Base-by-base conservation (phyloP, 2,329 filamentous ascomycete species). In the Arachnopeziza araneosa region DNA sequence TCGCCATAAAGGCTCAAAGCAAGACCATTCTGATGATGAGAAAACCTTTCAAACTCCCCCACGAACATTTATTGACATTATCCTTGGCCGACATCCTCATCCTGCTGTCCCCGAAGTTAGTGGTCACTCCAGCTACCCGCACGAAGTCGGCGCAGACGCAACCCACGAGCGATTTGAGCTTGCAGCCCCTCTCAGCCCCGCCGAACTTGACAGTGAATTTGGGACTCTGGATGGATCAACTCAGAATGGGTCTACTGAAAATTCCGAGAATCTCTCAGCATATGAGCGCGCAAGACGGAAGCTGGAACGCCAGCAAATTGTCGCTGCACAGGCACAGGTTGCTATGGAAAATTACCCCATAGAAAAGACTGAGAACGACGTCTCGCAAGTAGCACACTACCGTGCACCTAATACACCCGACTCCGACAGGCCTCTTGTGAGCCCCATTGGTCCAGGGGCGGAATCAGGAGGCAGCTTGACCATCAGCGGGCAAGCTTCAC, bases 211-310 rank as follows among this genome's bases (percentile, higher is more conserved):
- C 26, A 67, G 65, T 49, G 67, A 67, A 50, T 63, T 64, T 10
- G 61, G 66, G 21, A 66, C 60, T 49, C 49, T 68, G 1, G 59
- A 62, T 48, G 67, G 65, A 24, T 66, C 64, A 6, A 68, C 65
- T 12, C 66, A 68, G 50, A 53, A 60, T 49, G 64, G 61, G 2
- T 62, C 63, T 19, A 65, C 66, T 4, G 62, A 61, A 53, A 74
- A 75, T 32, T 72, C 74, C 0, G 71, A 75, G 2, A 72, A 72
- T 22, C 60, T 79, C 44, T 79, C 74, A 50, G 73, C 78, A 1
- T 85, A 85, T 61, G 81, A 86, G 60, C 65, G 76, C 14, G 79
- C 79, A 0, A 74, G 77, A 61, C 74, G 76, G 59, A 84, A 82
- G 68, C 67, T 84, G 30, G 79, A 81, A 19, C 75, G 76, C 53